Conservation (phyloP, 129 eudicot genomes). For the Helianthus tuberosus region DNA sequence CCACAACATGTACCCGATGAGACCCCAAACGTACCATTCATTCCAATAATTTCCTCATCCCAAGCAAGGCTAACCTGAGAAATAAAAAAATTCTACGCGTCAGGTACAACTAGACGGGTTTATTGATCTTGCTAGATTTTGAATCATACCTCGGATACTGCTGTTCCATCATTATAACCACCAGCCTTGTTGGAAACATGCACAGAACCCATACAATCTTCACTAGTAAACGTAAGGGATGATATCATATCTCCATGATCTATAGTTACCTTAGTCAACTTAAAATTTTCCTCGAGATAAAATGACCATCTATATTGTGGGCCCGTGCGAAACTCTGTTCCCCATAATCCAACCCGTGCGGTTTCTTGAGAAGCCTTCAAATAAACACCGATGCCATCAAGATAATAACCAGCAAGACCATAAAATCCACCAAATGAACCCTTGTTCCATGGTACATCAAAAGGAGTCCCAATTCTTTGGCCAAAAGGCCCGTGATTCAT, state of each 20-base stretch:
- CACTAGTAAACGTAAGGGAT: constrained; percentile 28
- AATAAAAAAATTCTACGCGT: background rate
- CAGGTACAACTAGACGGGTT: no score
- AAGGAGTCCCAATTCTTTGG: constrained; percentile 16
- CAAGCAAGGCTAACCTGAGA: constrained; percentile 13
- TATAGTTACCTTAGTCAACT: constrained; percentile 24
- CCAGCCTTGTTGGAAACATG: constrained; percentile 33
- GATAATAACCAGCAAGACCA: constrained; percentile 30
- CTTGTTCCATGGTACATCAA: constrained; percentile 23
- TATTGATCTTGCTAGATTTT: background rate
- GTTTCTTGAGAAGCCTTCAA: constrained; percentile 28
- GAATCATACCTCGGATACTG: constrained; percentile 21
- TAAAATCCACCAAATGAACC: constrained; percentile 31
- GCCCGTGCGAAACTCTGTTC: background rate
- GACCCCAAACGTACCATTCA: constrained; percentile 23
- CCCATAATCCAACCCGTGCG: constrained; percentile 15
- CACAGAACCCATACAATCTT: constrained; percentile 23
- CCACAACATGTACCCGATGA: background rate
- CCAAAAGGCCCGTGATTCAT: constrained; percentile 30
- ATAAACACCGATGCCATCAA: constrained; percentile 31
- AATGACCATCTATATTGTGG: constrained; percentile 26
- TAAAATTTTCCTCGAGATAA: constrained; percentile 19
- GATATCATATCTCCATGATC: constrained; percentile 28
- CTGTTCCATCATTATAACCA: constrained; percentile 27
- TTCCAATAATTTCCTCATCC: constrained; percentile 25